Evolutionary conservation across 345 rosid genomes (phyloP), one percentile per base, ranked within the genome.

Genomic region (Xanthoceras sorbifolium): DNA sequence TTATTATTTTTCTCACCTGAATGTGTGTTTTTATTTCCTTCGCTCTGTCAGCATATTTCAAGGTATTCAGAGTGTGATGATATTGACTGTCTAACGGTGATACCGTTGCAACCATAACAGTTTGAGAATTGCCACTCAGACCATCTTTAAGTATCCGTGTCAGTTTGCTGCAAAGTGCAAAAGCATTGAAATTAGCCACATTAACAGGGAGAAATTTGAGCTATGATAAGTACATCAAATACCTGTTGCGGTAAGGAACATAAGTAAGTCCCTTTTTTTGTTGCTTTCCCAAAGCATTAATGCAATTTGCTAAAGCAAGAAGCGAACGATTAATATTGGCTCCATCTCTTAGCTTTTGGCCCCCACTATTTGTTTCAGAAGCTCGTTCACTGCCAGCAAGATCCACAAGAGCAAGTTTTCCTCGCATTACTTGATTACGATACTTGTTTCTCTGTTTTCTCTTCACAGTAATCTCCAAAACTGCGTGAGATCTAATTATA

Each of bases 321-420:
- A 93, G 98, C 7, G 98, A 93, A 38, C 97, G 92, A 76, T 93
- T 93, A 36, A 93, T 95, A 61, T 93, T 95, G 60, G 97, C 99
- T 68, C 99, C 99, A 86, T 93, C 99, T 72, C 98, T 91, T 70
- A 95, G 87, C 86, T 95, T 95, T 80, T 90, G 93, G 71, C 98
- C 99, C 32, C 91, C 95, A 67, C 81, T 90, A 79, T 95, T 95
- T 32, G 98, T 90, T 85, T 95, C 99, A 67, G 98, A 89, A 68
- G 99, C 96, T 81, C 98, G 86, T 85, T 95, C 99, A 86, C 98
- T 95, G 50, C 99, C 98, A 76, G 99, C 99, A 82, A 95, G 99
- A 85, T 95, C 99, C 65, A 95, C 99, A 79, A 95, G 99, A 66
- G 99, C 95, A 70, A 95, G 96, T 83, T 95, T 95, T 76, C 98